Base-by-base conservation (phyloP, 2,329 filamentous ascomycete species). In the Phyllosticta ampelicida region DNA sequence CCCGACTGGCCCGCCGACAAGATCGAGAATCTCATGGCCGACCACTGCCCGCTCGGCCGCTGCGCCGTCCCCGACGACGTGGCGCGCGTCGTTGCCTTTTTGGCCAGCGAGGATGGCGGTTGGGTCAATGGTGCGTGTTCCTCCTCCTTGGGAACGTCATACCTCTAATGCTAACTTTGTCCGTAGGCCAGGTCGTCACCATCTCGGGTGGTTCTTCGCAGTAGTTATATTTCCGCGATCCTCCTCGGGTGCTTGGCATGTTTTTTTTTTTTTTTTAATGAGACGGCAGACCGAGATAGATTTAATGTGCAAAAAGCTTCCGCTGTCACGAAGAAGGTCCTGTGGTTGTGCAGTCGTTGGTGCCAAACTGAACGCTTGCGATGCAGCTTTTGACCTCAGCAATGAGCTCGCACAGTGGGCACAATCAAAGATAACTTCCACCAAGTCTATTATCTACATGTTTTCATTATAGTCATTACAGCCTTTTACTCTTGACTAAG, bases 401-500 rank as follows among this genome's bases (percentile, higher is more conserved):
- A 36, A 4, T 36, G 9, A 3, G 10, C 30, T 36, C 13, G 13
- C 30, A 4, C 30, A 13, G 10, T 4, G 13, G 30, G 10, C 30
- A 36, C 8, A 11, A 13, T 5, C 30, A 44, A 44, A 18, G 16
- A 8, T 44, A n/a, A n/a, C n/a, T 5, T n/a, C 36, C 16, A n/a
- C 4, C 36, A 26, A 26, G 36, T 44, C 5, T 16, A 44, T 44
- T 44, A 44, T 44, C 36, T 44, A 44, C 36, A 44, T 44, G 36
- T 4, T 26, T 18, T n/a, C 13, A 44, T 44, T 44, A 44, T 16
- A 44, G 36, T 16, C 90, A 44, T n/a, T 44, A 26, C 3, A 26
- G n/a, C n/a, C n/a, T n/a, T n/a, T n/a, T n/a, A 44, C 36, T n/a
- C 1, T 18, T 44, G 11, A 44, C n/a, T 10, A 95, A 95, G 71